Evolutionary conservation across 805 yeast genomes (phyloP), one percentile per base, ranked within the genome.

Genomic region (Trichomonascus vanleenenianus): DNA sequence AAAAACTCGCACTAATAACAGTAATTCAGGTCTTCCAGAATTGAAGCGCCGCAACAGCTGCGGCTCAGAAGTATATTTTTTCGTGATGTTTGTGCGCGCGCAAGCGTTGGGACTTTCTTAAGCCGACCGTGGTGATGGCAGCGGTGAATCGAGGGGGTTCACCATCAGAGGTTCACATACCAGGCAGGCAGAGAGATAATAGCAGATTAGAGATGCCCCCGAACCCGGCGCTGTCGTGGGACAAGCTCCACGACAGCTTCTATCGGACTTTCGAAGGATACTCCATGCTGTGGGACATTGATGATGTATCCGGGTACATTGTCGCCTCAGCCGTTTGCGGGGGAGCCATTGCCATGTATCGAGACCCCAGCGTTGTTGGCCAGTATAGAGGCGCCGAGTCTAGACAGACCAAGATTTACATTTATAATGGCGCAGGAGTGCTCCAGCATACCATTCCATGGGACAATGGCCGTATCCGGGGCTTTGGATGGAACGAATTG

Each of bases 191-290:
- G n/a, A n/a, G n/a, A n/a, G n/a, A n/a, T 22, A 22, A 22, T 22
- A 22, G 27, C 4, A 8, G 7, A 22, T 22, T 22, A 22, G 18
- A 19, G 11, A 48, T 50, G 51, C 42, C 55, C 14, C 31, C 46
- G 9, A 53, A 51, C 38, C 56, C 56, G 30, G 47, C 54, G 19
- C 45, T 51, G 16, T 16, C 73, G 38, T 88, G 97, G 97, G 95
- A 87, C 60, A 74, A 81, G 51, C 71, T 88, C 15, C 79, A 77
- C 44, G 78, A 79, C 60, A 82, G 78, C 8, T 85, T 75, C 60
- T 88, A 86, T 54, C 68, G 83, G 45, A 70, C 73, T 14, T 63
- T 81, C 45, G 73, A 76, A 15, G 80, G 84, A 46, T 81, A 75
- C 56, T 72, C 66, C 1, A 58, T 78, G 54, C 63, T 71, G 44